phyloP scores from a whole-genome alignment of 208 protist genomes.

The Trypanosomatidae sp. region DNA sequence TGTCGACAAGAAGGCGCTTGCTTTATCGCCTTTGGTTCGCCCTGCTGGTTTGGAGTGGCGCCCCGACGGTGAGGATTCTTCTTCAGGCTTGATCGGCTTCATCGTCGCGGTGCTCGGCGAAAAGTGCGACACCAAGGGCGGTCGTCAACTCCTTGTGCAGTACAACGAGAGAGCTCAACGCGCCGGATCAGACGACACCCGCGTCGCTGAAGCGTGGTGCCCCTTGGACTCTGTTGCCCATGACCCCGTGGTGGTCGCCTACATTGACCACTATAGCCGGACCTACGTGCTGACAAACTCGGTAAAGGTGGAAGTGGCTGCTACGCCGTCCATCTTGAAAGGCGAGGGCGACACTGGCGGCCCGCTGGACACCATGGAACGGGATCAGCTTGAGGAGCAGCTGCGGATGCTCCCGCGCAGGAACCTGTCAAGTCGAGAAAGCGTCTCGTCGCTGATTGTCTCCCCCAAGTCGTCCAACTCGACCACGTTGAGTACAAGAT shows the following conservation, averaged over 20 bases:
- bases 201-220: constrained; percentile 35
- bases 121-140: constrained; percentile 21
- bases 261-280: constrained; percentile 32
- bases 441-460: constrained; percentile 3
- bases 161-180: background rate
- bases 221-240: constrained; percentile 18
- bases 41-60: background rate
- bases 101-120: constrained; percentile 45
- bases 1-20: background rate
- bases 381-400: constrained; percentile 52
- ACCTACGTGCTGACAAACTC: constrained; percentile 30
- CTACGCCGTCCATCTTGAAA: constrained; percentile 12
- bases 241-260: constrained; percentile 29
- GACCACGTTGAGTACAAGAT: background rate
- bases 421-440: constrained; percentile 13
- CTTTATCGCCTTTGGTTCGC: background rate
- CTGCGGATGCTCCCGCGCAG: constrained; percentile 41
- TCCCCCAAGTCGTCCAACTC: background rate
- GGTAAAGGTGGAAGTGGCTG: background rate
- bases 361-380: constrained; percentile 45
- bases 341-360: background rate
- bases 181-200: background rate
- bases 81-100: background rate
- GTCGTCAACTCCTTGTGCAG: constrained; percentile 39
- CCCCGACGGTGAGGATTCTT: background rate